These are phyloP conservation scores for Corynespora cassiicola DNA, from an alignment of 2,329 filamentous ascomycete genomes.

Conservation along the genomic window DNA sequence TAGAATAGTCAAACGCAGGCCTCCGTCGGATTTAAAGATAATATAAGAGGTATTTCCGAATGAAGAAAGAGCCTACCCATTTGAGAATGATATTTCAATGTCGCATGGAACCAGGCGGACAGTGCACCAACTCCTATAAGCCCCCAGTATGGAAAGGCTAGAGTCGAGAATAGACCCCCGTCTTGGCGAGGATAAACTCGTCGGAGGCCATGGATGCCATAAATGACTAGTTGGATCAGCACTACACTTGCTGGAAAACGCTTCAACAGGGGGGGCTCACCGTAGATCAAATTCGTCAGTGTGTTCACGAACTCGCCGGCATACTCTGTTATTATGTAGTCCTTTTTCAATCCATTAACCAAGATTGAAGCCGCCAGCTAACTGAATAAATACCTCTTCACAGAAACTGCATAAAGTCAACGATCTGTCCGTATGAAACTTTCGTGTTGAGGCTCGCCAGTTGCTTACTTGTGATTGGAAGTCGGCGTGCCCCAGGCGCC, in stretches of 20 bases:
- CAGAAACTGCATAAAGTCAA: slow-evolving; percentile 39
- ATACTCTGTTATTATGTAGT: slow-evolving; percentile 61
- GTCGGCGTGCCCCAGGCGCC: slow-evolving; percentile 35
- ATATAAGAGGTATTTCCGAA: slow-evolving; percentile 1
- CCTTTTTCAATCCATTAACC: slow-evolving; percentile 41
- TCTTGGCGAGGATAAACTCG: slow-evolving; percentile 28
- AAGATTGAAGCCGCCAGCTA: slow-evolving; percentile 2
- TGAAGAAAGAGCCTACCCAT: slow-evolving; percentile 44
- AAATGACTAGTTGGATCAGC: slow-evolving; percentile 41
- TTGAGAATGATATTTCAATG: slow-evolving; percentile 54
- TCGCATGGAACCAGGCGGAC: slow-evolving; percentile 52
- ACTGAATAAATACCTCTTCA: slow-evolving; percentile 34
- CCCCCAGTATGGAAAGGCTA: slow-evolving; percentile 50
- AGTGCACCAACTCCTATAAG: slow-evolving; percentile 52
- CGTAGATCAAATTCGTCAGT: slow-evolving; percentile 58
- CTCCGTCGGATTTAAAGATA: neutral
- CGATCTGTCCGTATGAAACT: neutral
- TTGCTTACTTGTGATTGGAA: slow-evolving; percentile 43
- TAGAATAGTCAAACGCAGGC: neutral
- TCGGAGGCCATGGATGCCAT: slow-evolving; percentile 41
- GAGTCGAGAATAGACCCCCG: slow-evolving; percentile 38
- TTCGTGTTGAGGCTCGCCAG: slow-evolving; percentile 2
- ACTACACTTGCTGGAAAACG: no score
- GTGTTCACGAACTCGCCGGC: slow-evolving; percentile 63
- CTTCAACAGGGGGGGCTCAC: slow-evolving; percentile 39